Evolutionary conservation across 108 stramenopile species (phyloP).

Genomic region (Cylindrotheca closterium): DNA sequence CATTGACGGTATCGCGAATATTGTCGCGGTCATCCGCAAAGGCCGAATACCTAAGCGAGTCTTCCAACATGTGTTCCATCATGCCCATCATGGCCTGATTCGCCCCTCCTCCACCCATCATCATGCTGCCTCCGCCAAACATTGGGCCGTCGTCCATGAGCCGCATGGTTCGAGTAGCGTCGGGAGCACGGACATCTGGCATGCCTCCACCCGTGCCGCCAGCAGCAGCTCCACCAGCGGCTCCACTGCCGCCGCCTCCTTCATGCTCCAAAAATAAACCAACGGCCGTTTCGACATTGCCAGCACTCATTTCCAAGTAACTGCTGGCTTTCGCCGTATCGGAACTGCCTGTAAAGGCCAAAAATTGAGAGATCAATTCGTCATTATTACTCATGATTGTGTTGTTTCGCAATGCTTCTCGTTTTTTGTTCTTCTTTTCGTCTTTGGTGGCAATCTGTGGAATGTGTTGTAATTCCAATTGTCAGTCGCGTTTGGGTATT

Average conservation of each 20-base stretch:
- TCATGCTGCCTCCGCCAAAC: constrained; percentile 25
- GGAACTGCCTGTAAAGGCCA: constrained; percentile 68
- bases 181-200: constrained; percentile 74
- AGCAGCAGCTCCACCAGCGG: constrained; percentile 23
- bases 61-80: constrained; percentile 37
- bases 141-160: constrained; percentile 62
- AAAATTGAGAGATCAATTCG: constrained; percentile 71
- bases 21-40: constrained; percentile 29
- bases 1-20: constrained; percentile 46
- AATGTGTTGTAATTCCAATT: no score
- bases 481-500: no score
- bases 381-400: constrained; percentile 18
- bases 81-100: constrained; percentile 18
- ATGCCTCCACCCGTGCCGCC: constrained; percentile 8
- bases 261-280: constrained; percentile 69
- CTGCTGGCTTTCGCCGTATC: constrained; percentile 51
- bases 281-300: constrained; percentile 72
- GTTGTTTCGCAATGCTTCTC: no score
- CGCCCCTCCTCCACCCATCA: constrained; percentile 2
- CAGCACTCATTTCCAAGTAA: constrained; percentile 87
- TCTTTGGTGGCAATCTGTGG: no score
- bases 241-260: constrained; percentile 31
- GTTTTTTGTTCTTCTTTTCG: no score
- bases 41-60: constrained; percentile 22
- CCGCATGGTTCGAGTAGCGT: constrained; percentile 81